Percentiles rank a stretch among this genome's conserved stretches.
Evolutionary conservation across 192 early-diverging fungal species (phyloP).

Genomic region (Umbelopsis sp.): DNA sequence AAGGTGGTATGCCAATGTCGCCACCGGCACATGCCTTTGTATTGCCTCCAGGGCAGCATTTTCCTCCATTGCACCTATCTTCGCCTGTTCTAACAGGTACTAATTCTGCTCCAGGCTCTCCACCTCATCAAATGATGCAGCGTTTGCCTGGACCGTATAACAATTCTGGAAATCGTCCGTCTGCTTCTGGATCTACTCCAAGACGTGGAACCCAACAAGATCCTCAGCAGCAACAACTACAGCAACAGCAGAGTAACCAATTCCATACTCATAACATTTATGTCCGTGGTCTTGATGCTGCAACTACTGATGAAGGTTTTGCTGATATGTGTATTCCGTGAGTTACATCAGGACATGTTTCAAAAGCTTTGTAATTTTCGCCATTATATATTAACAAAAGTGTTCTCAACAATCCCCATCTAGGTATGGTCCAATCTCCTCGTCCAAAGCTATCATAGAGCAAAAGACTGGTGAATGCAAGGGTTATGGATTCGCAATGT

Average conservation of each 20-base stretch:
- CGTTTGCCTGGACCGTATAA: conserved; percentile 30
- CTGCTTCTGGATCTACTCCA: conserved; percentile 28
- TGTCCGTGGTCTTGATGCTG: conserved; percentile 71
- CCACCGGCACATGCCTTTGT: conserved; percentile 43
- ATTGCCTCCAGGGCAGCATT: conserved; percentile 36
- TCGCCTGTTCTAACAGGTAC: conserved; percentile 44
- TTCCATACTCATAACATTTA: conserved; percentile 75
- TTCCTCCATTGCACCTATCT: conserved; percentile 46
- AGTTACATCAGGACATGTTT: conserved; percentile 31
- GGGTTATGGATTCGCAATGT: conserved; percentile 91
- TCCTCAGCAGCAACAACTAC: conserved; percentile 21
- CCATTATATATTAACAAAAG: not conserved
- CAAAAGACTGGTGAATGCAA: conserved; percentile 80
- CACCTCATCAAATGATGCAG: conserved; percentile 30
- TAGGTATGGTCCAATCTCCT: conserved; percentile 74
- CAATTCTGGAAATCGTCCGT: conserved; percentile 25
- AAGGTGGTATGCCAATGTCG: conserved; percentile 39
- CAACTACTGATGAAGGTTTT: conserved; percentile 71
- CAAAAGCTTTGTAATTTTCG: conserved; percentile 14
- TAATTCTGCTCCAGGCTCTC: conserved; percentile 35
- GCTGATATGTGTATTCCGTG: conserved; percentile 64
- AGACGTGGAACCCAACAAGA: conserved; percentile 14
- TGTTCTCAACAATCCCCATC: not conserved
- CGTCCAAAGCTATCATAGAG: conserved; percentile 85
- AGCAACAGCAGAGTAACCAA: conserved; percentile 24